Conservation (phyloP, 768 basidiomycete species). For the Phylloporus arenicola region DNA sequence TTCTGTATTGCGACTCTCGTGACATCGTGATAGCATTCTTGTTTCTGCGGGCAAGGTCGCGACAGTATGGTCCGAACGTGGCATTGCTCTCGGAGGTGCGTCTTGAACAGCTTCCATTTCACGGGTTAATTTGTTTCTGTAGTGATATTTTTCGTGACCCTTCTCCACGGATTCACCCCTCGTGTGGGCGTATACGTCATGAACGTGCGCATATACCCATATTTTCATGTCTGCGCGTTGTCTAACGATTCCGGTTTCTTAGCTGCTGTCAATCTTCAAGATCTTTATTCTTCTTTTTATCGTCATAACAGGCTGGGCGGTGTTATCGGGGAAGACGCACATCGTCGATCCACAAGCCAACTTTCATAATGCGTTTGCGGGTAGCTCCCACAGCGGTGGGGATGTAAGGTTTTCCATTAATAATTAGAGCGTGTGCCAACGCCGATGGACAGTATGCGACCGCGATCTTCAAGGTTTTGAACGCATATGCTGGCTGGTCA, state of each 20-base stretch:
- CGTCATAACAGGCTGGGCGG: slow-evolving; percentile 55
- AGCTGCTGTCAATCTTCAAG: slow-evolving; percentile 50
- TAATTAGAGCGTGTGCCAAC: neutral
- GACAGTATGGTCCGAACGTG: slow-evolving; percentile 47
- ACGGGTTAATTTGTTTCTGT: neutral
- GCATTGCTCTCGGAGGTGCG: slow-evolving; percentile 53
- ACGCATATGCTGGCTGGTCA: slow-evolving; percentile 47
- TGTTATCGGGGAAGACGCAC: slow-evolving; percentile 51
- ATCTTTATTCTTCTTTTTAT: slow-evolving; percentile 49
- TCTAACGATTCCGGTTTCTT: slow-evolving; percentile 9
- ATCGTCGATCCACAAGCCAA: slow-evolving; percentile 54
- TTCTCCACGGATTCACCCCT: slow-evolving; percentile 49
- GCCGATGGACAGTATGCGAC: slow-evolving; percentile 47
- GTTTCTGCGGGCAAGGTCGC: slow-evolving; percentile 38
- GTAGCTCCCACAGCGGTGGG: slow-evolving; percentile 48
- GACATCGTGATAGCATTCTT: slow-evolving; percentile 37
- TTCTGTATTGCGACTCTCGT: no score
- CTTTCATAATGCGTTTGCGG: slow-evolving; percentile 53
- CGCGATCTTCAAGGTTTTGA: slow-evolving; percentile 54
- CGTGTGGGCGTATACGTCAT: slow-evolving; percentile 43
- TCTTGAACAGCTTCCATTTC: neutral
- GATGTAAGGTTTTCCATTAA: slow-evolving; percentile 27
- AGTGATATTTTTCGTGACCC: slow-evolving; percentile 47
- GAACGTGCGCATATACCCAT: slow-evolving; percentile 36
- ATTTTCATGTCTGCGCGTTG: no score